phyloP scores from a whole-genome alignment of 2,329 filamentous ascomycete genomes.

The Torrubiella hemipterigena region DNA sequence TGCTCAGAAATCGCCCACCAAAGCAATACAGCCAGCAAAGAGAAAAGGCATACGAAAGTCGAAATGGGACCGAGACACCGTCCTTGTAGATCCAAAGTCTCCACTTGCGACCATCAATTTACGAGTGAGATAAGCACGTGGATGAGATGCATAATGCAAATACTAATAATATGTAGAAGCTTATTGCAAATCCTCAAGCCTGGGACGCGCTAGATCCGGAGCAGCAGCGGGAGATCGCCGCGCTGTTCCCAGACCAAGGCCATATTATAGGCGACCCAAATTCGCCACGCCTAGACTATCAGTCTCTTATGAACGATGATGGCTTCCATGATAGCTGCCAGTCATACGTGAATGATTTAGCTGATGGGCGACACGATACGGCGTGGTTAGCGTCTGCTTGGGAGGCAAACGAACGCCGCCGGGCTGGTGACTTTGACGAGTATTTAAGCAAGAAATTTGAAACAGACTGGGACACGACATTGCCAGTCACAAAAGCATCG shows the following conservation, averaged over 20 bases:
- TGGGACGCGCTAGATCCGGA: slow-evolving; percentile 22
- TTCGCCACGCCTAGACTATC: slow-evolving; percentile 30
- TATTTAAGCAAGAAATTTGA: slow-evolving; percentile 32
- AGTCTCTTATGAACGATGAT: slow-evolving; percentile 31
- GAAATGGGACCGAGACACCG: slow-evolving; percentile 22
- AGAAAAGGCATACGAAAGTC: not conserved
- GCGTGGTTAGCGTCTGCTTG: slow-evolving; percentile 41
- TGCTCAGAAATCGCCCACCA: too few species aligned
- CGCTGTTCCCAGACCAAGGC: slow-evolving; percentile 26
- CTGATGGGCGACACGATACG: slow-evolving; percentile 35
- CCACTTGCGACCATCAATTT: slow-evolving; percentile 25
- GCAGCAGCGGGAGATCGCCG: slow-evolving; percentile 22
- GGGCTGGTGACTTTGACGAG: slow-evolving; percentile 36
- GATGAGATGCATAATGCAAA: not conserved
- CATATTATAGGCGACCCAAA: too few species aligned
- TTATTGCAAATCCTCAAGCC: slow-evolving; percentile 24
- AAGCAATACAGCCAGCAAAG: not conserved
- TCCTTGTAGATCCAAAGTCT: slow-evolving; percentile 23
- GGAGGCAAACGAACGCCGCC: slow-evolving; percentile 35
- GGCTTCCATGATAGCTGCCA: slow-evolving; percentile 34
- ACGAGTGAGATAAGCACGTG: slow-evolving; percentile 14
- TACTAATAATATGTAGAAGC: slow-evolving; percentile 13
- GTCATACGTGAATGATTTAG: slow-evolving; percentile 32
- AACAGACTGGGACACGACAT: slow-evolving; percentile 35
- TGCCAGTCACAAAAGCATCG: too few species aligned